Conservation (phyloP, 257 asterid genomes). For the Rhazya stricta region DNA sequence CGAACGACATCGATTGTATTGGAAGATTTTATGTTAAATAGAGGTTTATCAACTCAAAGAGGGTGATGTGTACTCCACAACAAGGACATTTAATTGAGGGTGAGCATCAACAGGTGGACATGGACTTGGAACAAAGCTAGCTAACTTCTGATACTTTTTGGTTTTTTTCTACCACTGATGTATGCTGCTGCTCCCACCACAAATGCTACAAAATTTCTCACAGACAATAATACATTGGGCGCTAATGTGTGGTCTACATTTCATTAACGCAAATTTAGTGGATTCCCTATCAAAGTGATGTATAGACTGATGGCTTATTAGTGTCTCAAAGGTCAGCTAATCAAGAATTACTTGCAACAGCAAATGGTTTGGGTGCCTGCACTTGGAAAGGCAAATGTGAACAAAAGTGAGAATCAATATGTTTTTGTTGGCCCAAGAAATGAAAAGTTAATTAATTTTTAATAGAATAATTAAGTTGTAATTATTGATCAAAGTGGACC, state of each 20-base stretch:
- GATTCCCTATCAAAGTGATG: constrained; percentile 35
- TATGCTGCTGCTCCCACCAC: constrained; percentile 23
- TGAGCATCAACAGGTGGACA: constrained; percentile 5
- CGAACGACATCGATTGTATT: neutral
- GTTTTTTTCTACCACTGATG: constrained; percentile 10
- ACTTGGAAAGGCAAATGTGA: constrained; percentile 29
- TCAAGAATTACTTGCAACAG: neutral
- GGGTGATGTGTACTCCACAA: constrained; percentile 42
- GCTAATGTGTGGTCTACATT: constrained; percentile 42
- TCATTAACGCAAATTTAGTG: constrained; percentile 41
- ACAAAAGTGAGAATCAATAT: constrained; percentile 35
- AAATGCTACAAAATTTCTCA: constrained; percentile 13
- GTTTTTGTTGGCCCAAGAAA: constrained; percentile 15
- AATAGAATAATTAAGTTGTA: constrained; percentile 10
- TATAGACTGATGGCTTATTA: constrained; percentile 28
- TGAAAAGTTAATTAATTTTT: constrained; percentile 11
- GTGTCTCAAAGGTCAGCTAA: constrained; percentile 10
- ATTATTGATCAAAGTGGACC: constrained; percentile 47
- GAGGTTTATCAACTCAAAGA: constrained; percentile 14
- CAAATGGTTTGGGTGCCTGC: constrained; percentile 23
- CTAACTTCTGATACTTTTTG: neutral
- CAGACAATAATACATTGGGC: constrained; percentile 29
- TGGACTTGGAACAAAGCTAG: constrained; percentile 3
- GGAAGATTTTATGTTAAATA: constrained; percentile 13
- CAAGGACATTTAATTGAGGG: constrained; percentile 12